Evolutionary conservation across 768 basidiomycete genomes (phyloP), one percentile per base, ranked within the genome.

Genomic region (Mrakia frigida): DNA sequence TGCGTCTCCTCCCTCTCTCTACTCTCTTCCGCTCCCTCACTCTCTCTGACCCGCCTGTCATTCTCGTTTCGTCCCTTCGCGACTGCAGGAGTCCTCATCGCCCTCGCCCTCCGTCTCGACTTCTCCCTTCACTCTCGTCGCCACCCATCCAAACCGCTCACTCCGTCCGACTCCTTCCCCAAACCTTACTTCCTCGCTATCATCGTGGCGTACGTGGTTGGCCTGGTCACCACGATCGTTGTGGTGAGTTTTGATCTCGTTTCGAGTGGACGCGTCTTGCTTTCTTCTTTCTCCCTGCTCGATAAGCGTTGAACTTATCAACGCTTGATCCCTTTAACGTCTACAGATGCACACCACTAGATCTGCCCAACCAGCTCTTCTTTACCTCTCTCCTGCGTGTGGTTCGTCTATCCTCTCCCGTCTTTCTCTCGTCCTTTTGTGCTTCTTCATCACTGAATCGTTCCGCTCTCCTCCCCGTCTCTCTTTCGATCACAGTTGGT

Each of bases 21-120:
- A 9, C 37, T 21, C 74, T 37, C 46, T 18, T 43, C 14, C 11
- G n/a, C 33, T 16, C 33, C 25, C 5, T 13, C 11, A 33, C 18
- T 33, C 50, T 39, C 25, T 28, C 59, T 16, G 9, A 10, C 59
- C 11, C 5, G 4, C n/a, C 37, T 56, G 16, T 59, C 52, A 6
- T 50, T 31, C n/a, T n/a, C 9, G 9, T 23, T 25, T 21, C 23
- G n/a, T 23, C 23, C 25, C 35, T 60, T 60, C 35, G 14, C 18
- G 50, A 53, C 59, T 23, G 13, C 50, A 75, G 83, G 85, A 6
- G 78, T 86, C 39, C 92, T 98, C 83, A 85, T 97, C 70, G 90
- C 92, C 25, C 87, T 94, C 21, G 93, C 90, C 5, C 87, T 98
- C 60, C 91, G 96, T 52, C 94, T 91, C 83, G 96, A 98, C 65